Evolutionary conservation across 2,329 filamentous ascomycete species (phyloP).

Genomic region (Drechslera avenae): DNA sequence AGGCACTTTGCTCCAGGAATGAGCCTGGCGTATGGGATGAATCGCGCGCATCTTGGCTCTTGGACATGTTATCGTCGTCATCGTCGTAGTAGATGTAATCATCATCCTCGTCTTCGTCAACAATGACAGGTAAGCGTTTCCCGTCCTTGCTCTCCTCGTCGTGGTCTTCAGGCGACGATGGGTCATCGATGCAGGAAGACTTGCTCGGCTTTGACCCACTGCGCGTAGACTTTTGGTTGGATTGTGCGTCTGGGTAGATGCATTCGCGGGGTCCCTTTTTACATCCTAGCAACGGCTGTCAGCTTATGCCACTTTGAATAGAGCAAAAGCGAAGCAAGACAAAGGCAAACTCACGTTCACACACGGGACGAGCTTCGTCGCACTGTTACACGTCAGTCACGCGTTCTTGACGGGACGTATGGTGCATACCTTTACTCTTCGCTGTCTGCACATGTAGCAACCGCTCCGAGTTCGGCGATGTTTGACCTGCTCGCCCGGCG

Average conservation of each 20-base stretch:
- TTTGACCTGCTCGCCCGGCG: slow-evolving; percentile 73
- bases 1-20: slow-evolving; percentile 55
- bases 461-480: slow-evolving; percentile 92
- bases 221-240: slow-evolving; percentile 56
- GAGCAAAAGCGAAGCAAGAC: slow-evolving; percentile 3
- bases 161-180: slow-evolving; percentile 58
- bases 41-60: slow-evolving; percentile 39
- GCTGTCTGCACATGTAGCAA: slow-evolving; percentile 87
- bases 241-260: slow-evolving; percentile 77
- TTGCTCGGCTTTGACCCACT: slow-evolving; percentile 52
- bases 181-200: slow-evolving; percentile 53
- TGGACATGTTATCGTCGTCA: slow-evolving; percentile 26
- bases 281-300: slow-evolving; percentile 64
- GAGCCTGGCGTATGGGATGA: slow-evolving; percentile 48
- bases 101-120: slow-evolving; percentile 51
- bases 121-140: slow-evolving; percentile 49
- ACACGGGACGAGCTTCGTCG: slow-evolving; percentile 85
- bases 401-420: neutral
- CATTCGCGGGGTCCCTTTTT: slow-evolving; percentile 91
- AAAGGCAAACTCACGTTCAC: slow-evolving; percentile 67
- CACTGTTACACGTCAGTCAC: slow-evolving; percentile 63
- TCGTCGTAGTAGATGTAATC: slow-evolving; percentile 48
- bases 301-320: slow-evolving; percentile 12
- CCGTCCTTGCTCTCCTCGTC: slow-evolving; percentile 47
- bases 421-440: slow-evolving; percentile 73